Conservation (phyloP, 257 asterid species). For the Plantago major region DNA sequence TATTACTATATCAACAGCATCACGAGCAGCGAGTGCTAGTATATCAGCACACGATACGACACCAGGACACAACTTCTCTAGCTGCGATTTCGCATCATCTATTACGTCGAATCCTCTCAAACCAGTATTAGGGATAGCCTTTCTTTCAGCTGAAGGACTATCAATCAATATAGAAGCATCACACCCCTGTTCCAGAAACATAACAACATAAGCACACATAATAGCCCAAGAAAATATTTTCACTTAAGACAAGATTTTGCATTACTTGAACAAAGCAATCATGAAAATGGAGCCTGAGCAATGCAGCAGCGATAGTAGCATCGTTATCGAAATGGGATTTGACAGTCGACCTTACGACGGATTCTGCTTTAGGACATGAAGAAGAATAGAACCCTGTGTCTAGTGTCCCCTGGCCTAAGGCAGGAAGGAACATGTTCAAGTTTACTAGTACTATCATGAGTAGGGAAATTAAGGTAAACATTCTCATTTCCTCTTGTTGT, state of each 20-base stretch:
- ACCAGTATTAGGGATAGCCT: conserved; percentile 41
- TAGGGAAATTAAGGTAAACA: conserved; percentile 19
- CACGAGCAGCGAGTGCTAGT: conserved; percentile 65
- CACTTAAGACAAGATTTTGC: background rate
- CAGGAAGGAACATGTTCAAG: conserved; percentile 9
- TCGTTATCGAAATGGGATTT: conserved; percentile 39
- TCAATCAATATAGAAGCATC: conserved; percentile 54
- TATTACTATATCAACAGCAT: conserved; percentile 55
- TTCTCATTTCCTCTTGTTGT: conserved; percentile 20
- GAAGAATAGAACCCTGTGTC: conserved; percentile 53
- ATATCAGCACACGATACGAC: conserved; percentile 69
- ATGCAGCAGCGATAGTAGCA: conserved; percentile 50
- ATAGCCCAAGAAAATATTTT: background rate
- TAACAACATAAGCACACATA: background rate
- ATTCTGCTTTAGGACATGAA: conserved; percentile 54
- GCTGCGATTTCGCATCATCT: conserved; percentile 57
- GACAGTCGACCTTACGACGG: conserved; percentile 58
- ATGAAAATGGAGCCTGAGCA: conserved; percentile 73
- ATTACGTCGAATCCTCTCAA: conserved; percentile 62
- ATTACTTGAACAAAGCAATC: conserved; percentile 65
- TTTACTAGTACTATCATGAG: background rate
- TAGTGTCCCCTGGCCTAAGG: conserved; percentile 31
- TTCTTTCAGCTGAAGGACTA: conserved; percentile 44
- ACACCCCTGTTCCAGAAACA: conserved; percentile 43
- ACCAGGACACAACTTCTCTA: conserved; percentile 51